Evolutionary conservation across 805 yeast genomes (phyloP), one percentile per base, ranked within the genome.

Genomic region (Hermanozyma aechmeae): DNA sequence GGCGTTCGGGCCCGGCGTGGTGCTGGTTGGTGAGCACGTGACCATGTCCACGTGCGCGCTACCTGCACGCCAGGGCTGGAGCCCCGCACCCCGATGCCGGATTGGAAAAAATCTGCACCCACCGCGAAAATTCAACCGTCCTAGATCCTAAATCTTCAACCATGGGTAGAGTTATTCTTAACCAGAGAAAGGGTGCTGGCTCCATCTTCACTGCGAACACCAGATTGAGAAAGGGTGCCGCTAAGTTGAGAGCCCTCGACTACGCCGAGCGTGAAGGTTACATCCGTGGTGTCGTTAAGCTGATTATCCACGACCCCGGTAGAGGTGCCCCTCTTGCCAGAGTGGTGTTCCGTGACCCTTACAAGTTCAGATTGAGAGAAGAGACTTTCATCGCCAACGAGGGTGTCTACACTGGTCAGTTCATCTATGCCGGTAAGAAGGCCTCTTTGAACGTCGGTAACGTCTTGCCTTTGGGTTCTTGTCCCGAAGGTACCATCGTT

Each of bases 1-100:
- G 95, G 95, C 5, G 51, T 81, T 15, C 55, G 58, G 14, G 44
- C 54, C 32, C 69, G 86, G 57, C 67, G 76, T 45, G 67, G 68
- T 25, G 43, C 56, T 9, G 61, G 64, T 31, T 60, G 59, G 11
- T 73, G 79, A n/a, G n/a, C n/a, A n/a, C n/a, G n/a, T n/a, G n/a
- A n/a, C n/a, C n/a, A n/a, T n/a, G n/a, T n/a, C n/a, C n/a, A n/a
- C n/a, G n/a, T n/a, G n/a, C n/a, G n/a, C n/a, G n/a, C n/a, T n/a
- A n/a, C n/a, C n/a, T n/a, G n/a, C n/a, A n/a, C n/a, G n/a, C n/a
- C n/a, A n/a, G n/a, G n/a, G n/a, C n/a, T n/a, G n/a, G n/a, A n/a
- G n/a, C n/a, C n/a, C n/a, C n/a, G n/a, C n/a, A n/a, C n/a, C n/a
- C n/a, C n/a, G n/a, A n/a, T n/a, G n/a, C n/a, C n/a, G n/a, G n/a